Conservation (phyloP, 1,139 yeast genomes). For the Suhomyces bribrorum region DNA sequence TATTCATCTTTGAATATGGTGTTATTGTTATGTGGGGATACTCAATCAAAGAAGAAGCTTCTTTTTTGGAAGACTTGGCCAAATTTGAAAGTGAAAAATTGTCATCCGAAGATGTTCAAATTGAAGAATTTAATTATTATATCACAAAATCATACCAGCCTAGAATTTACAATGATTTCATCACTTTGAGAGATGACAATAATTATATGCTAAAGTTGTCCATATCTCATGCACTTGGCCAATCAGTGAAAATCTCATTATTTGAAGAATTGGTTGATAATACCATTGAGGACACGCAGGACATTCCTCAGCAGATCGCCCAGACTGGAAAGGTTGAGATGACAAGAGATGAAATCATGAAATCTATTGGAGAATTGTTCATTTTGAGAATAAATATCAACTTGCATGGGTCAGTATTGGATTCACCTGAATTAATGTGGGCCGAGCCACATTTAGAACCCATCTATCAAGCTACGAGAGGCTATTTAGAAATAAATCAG, state of each 20-base stretch:
- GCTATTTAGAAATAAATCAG: conserved; percentile 91
- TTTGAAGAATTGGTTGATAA: conserved; percentile 95
- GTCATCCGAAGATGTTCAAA: conserved; percentile 86
- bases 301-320: conserved; percentile 94
- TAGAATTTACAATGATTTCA: conserved; percentile 90
- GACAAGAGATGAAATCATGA: conserved; percentile 94
- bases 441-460: conserved; percentile 97
- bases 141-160: conserved; percentile 93
- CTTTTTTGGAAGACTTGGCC: conserved; percentile 80
- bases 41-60: conserved; percentile 76
- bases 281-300: conserved; percentile 95
- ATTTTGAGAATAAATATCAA: conserved; percentile 88
- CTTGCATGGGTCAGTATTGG: conserved; percentile 91
- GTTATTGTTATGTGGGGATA: conserved; percentile 97
- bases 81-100: conserved; percentile 88
- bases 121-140: conserved; percentile 92
- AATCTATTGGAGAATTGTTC: conserved; percentile 91
- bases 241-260: conserved; percentile 87
- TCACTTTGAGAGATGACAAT: conserved; percentile 85
- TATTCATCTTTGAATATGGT: conserved; percentile 91
- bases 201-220: conserved; percentile 89
- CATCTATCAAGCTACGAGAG: conserved; percentile 93
- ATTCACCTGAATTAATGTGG: conserved; percentile 98
- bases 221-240: conserved; percentile 89
- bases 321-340: conserved; percentile 91